These are phyloP conservation scores for Tubosaeta sp. DNA, from an alignment of 768 basidiomycete genomes.

Conservation along the genomic window DNA sequence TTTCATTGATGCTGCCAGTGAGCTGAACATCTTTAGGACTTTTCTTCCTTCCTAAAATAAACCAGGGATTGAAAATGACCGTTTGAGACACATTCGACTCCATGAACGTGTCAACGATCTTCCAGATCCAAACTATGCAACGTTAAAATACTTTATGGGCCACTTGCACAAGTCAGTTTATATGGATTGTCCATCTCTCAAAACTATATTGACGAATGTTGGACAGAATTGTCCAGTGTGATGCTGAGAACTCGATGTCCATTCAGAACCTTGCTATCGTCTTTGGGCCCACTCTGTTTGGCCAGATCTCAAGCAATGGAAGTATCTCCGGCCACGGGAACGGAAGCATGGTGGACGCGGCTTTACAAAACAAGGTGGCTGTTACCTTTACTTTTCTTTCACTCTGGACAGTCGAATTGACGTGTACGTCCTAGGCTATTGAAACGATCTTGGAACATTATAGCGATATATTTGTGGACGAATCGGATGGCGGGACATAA, in stretches of 20 bases:
- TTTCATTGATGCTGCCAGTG: constrained; percentile 94
- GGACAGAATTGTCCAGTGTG: constrained; percentile 66
- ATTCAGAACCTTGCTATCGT: constrained; percentile 92
- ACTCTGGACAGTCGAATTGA: constrained; percentile 5
- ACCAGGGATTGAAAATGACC: constrained; percentile 87
- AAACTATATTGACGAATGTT: constrained; percentile 7
- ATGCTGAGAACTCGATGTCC: constrained; percentile 85
- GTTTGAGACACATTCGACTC: constrained; percentile 89
- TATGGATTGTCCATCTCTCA: neutral
- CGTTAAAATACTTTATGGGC: constrained; percentile 91
- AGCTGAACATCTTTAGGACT: constrained; percentile 29
- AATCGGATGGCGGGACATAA: constrained; percentile 47
- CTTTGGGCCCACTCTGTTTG: constrained; percentile 95
- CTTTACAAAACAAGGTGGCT: constrained; percentile 66
- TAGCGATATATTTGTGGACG: constrained; percentile 95
- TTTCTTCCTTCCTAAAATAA: neutral
- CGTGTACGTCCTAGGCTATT: constrained; percentile 56
- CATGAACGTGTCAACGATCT: constrained; percentile 98
- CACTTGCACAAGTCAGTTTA: constrained; percentile 78
- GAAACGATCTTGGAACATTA: constrained; percentile 95
- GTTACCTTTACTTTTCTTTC: neutral
- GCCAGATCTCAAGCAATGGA: constrained; percentile 50
- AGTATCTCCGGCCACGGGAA: constrained; percentile 44
- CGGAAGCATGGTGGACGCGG: constrained; percentile 63
- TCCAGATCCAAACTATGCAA: constrained; percentile 98